Base-by-base conservation (phyloP, 169 alveolate species). In the Miamiensis avidus region DNA sequence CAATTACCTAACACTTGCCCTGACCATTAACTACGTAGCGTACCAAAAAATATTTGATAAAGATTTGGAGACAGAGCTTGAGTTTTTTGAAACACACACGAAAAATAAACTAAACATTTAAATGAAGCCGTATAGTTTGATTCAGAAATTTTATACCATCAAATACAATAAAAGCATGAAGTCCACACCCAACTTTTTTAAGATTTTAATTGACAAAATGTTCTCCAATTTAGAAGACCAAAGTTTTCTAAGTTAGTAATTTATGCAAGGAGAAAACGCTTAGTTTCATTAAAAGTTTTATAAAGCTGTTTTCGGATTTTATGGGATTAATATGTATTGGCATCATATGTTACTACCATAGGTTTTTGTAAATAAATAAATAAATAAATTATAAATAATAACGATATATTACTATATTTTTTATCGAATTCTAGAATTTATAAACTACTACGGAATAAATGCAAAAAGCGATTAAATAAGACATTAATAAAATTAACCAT, bases 311-410 rank as follows among this genome's bases (percentile, higher is more conserved):
- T 49, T 29, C 20, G 75, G 64, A 15, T 79, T 79, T 6, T 34
- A 29, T 25, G 84, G 77, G 15, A 79, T 79, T 4, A 79, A 79
- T 64, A 29, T 49, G 20, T 79, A 79, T 29, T 79, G 84, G 84
- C 25, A 79, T 15, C 28, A 49, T 79, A 79, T 79, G 20, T 64
- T 79, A 28, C 28, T 79, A 25, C 84, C 84, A 28, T 29, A 49
- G 25, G 75, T 64, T 28, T 79, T 34, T 28, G 28, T 6, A 27
- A 34, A 34, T n/a, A 15, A 79, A 6, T 30, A 11, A 49, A 49
- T 11, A 49, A 11, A 49, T n/a, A n/a, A n/a, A n/a, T n/a, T n/a
- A n/a, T n/a, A n/a, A n/a, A n/a, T n/a, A n/a, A n/a, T n/a, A n/a
- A n/a, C n/a, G n/a, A n/a, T n/a, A n/a, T n/a, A n/a, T n/a, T n/a